These are phyloP conservation scores for Klebsormidium nitens DNA, from an alignment of 139 green algal genomes.

Conservation along the genomic window DNA sequence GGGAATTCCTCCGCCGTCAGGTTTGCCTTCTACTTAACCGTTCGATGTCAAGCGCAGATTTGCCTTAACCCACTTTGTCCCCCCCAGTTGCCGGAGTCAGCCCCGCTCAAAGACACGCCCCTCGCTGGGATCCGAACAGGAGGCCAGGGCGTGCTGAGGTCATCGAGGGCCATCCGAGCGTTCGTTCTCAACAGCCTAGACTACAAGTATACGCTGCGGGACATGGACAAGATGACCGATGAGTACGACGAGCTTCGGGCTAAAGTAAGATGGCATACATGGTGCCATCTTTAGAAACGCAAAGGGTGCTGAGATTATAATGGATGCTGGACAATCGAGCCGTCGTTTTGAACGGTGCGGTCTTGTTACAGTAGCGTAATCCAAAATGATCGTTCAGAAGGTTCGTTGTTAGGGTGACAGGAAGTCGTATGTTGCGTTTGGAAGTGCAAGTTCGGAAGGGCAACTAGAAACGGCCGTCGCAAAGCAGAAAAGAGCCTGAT, in stretches of 20 bases:
- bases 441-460: too few species aligned
- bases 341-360: background rate
- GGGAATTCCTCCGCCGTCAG: too few species aligned
- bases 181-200: conserved; percentile 37
- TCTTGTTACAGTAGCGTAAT: background rate
- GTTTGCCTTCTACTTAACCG: too few species aligned
- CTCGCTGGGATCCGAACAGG: too few species aligned
- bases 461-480: too few species aligned
- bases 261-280: conserved; percentile 14
- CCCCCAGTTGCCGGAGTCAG: too few species aligned
- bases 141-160: background rate
- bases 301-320: background rate
- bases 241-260: conserved; percentile 28
- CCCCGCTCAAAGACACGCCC: too few species aligned
- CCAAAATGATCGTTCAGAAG: background rate
- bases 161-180: background rate
- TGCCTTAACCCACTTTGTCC: too few species aligned
- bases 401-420: background rate
- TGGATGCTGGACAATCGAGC: background rate
- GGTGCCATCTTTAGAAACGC: background rate
- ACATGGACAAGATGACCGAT: conserved; percentile 6
- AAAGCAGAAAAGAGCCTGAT: too few species aligned
- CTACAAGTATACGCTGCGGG: conserved; percentile 32
- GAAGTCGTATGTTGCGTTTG: background rate
- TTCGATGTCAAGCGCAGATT: too few species aligned